Base-by-base conservation (phyloP, 176 grass and related monocot genomes). In the Juncus effusus region DNA sequence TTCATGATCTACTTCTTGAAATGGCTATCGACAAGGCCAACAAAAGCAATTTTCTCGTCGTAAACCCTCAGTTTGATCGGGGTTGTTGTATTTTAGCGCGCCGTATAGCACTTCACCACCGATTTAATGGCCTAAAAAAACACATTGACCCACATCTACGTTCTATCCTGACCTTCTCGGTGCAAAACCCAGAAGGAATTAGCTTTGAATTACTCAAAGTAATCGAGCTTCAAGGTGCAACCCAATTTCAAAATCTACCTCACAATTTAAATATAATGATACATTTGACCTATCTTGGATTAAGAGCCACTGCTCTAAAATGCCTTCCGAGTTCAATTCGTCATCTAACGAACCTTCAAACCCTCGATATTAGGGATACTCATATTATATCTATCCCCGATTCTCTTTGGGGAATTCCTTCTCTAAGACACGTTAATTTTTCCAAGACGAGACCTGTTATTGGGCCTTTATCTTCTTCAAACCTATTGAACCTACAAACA, bases 281-380 rank as follows among this genome's bases (percentile, higher is more conserved):
- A 6, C 56, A 60, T 35, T 60, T 60, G 56, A 60, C 19, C 8
- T 60, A 60, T 3, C 36, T 60, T 15, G 16, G 56, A 16, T 60
- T 60, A 10, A 36, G 16, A 3, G 0, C 8, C 9, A 60, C 56
- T 14, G 0, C 19, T 28, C 19, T 28, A 28, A 28, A 28, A 28
- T 28, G 19, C 19, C 19, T 28, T 28, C 19, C 19, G 19, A 28
- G 19, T 28, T 28, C 19, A 28, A 28, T 28, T 28, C 19, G 19
- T 28, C 1, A 1, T 28, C 19, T 28, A 28, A 28, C 0, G 19
- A 28, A 28, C n/a, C 28, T 76, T 12, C 61, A 76, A 55, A 76
- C 73, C 53, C 61, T 76, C 6, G 73, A 76, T 76, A 64, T 63
- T 16, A 76, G 47, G 13, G 14, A 55, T 0, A 76, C 61, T 8